phyloP scores from a whole-genome alignment of 305 asterid genomes.

The Plantago coronopus region DNA sequence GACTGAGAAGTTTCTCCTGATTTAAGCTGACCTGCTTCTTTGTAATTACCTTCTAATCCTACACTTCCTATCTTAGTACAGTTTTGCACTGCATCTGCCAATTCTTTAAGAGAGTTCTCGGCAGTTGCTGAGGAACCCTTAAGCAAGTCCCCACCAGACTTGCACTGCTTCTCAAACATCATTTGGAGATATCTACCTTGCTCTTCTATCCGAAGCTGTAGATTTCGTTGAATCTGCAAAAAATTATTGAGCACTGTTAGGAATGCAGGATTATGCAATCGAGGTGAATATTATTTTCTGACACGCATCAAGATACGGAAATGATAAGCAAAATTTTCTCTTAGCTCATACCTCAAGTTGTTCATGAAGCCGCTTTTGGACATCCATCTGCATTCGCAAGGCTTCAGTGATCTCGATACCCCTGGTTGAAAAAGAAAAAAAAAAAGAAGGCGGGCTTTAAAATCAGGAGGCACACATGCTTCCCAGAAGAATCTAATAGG shows the following conservation, averaged over 20 bases:
- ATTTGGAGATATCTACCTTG: conserved; percentile 54
- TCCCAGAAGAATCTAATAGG: neutral
- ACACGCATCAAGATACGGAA: neutral
- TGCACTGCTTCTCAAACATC: conserved; percentile 63
- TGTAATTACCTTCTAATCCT: conserved; percentile 31
- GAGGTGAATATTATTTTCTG: neutral
- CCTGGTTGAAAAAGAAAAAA: too few species aligned
- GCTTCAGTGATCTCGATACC: conserved; percentile 88
- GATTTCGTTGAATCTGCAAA: conserved; percentile 60
- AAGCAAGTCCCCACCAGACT: conserved; percentile 42
- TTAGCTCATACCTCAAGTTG: conserved; percentile 75
- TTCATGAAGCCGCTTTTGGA: conserved; percentile 91
- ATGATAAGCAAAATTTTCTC: conserved; percentile 10
- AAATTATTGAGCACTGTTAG: conserved; percentile 3
- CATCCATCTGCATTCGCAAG: conserved; percentile 86
- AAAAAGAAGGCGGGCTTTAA: conserved; percentile 16
- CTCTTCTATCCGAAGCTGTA: conserved; percentile 66
- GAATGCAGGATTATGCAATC: neutral
- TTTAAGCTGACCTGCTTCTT: conserved; percentile 19
- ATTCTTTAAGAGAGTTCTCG: conserved; percentile 40
- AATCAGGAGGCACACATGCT: conserved; percentile 19
- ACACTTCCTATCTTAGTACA: conserved; percentile 33
- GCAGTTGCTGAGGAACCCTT: conserved; percentile 47
- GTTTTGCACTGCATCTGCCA: conserved; percentile 29
- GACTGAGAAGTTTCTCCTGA: conserved; percentile 24